phyloP scores from a whole-genome alignment of 192 early-diverging fungal genomes.

The Paraglomus occultum region DNA sequence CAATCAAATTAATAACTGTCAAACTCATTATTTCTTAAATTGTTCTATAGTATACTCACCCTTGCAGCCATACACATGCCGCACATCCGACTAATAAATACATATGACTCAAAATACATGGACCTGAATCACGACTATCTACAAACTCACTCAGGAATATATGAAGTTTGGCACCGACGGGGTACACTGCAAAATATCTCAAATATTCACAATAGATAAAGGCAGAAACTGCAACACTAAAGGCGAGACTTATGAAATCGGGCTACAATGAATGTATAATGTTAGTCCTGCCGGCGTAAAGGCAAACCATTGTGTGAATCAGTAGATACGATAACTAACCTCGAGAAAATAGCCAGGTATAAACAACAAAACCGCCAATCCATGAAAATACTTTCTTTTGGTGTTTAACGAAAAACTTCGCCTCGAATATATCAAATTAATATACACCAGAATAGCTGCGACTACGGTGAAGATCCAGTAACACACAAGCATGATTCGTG shows the following conservation, averaged over 20 bases:
- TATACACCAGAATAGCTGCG: slow-evolving; percentile 38
- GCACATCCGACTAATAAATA: slow-evolving; percentile 92
- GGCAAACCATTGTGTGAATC: neutral
- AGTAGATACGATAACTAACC: slow-evolving; percentile 42
- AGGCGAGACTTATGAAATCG: slow-evolving; percentile 75
- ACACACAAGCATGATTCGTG: slow-evolving; percentile 34
- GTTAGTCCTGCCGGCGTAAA: neutral
- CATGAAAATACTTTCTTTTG: slow-evolving; percentile 85
- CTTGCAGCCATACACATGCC: slow-evolving; percentile 80
- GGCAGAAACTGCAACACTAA: slow-evolving; percentile 68
- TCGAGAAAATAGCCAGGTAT: slow-evolving; percentile 73
- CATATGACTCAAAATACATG: slow-evolving; percentile 82
- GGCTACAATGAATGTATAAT: slow-evolving; percentile 39
- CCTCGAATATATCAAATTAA: slow-evolving; percentile 32
- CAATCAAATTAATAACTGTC: slow-evolving; percentile 29
- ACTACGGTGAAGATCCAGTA: slow-evolving; percentile 40
- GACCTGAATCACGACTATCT: slow-evolving; percentile 82
- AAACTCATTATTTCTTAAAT: neutral
- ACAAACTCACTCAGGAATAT: slow-evolving; percentile 77
- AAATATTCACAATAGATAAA: slow-evolving; percentile 81
- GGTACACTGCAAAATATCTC: slow-evolving; percentile 72
- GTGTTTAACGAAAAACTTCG: slow-evolving; percentile 58
- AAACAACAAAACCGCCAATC: slow-evolving; percentile 81
- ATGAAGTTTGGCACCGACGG: slow-evolving; percentile 60
- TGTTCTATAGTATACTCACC: slow-evolving; percentile 37